A percentile compares a stretch with the other conserved stretches of the same genome.
These are phyloP conservation scores for Trichoderma erinaceum DNA, from an alignment of 495 filamentous ascomycete species.

Conservation along the genomic window DNA sequence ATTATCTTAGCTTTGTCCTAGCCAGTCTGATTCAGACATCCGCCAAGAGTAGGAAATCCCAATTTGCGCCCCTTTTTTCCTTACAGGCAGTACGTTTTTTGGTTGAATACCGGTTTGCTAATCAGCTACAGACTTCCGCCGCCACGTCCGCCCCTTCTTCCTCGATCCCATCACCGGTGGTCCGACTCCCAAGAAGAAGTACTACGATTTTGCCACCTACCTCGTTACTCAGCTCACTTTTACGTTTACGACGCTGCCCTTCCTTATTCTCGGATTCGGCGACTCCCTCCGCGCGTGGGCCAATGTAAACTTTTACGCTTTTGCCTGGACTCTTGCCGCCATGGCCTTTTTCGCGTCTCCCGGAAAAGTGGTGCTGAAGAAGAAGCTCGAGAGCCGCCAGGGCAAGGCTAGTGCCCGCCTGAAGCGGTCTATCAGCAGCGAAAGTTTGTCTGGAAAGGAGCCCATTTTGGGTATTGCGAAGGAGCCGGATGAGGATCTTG, in stretches of 20 bases:
- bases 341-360: conserved; percentile 77
- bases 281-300: conserved; percentile 68
- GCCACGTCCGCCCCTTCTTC: conserved; percentile 89
- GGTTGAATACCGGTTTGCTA: no score
- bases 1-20: conserved; percentile 85
- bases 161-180: conserved; percentile 60
- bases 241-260: conserved; percentile 74
- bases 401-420: conserved; percentile 30
- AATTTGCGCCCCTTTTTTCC: background rate
- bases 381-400: conserved; percentile 54
- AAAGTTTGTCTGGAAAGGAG: conserved; percentile 36
- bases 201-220: conserved; percentile 80
- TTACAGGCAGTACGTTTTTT: background rate
- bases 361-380: conserved; percentile 54
- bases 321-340: conserved; percentile 56
- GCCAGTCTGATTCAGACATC: conserved; percentile 86
- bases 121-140: conserved; percentile 63
- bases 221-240: conserved; percentile 77
- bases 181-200: conserved; percentile 64
- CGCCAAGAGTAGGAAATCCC: conserved; percentile 70
- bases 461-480: conserved; percentile 69
- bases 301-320: conserved; percentile 82
- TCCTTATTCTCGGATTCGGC: conserved; percentile 67
- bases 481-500: conserved; percentile 70
- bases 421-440: conserved; percentile 30